Conservation (phyloP, 208 protist species). For the Trypanosomatidae sp. region DNA sequence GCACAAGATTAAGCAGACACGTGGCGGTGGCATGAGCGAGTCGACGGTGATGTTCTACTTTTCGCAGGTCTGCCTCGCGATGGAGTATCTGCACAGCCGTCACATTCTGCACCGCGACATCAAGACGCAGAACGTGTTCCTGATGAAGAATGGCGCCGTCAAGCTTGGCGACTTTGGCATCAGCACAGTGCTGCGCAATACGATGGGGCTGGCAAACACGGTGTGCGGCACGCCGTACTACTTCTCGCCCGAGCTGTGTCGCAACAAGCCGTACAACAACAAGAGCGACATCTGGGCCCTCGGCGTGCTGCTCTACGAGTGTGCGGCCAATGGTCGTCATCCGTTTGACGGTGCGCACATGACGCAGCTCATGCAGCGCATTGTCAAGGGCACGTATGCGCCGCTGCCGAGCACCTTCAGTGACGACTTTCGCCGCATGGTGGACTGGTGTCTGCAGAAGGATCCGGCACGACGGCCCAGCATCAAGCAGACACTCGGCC, state of each 20-base stretch:
- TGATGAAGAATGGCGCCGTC: constrained; percentile 85
- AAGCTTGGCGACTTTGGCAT: constrained; percentile 92
- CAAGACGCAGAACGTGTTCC: constrained; percentile 90
- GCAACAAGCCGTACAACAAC: constrained; percentile 93
- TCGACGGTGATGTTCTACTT: constrained; percentile 82
- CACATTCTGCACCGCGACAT: constrained; percentile 92
- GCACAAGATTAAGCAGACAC: constrained; percentile 46
- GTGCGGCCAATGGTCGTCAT: constrained; percentile 67
- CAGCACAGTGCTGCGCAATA: constrained; percentile 81
- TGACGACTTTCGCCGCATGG: constrained; percentile 69
- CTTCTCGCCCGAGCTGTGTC: constrained; percentile 92
- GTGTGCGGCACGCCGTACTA: constrained; percentile 93
- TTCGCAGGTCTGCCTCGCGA: constrained; percentile 83
- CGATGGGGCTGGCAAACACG: constrained; percentile 87
- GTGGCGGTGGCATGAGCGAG: constrained; percentile 70
- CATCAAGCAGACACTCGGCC: constrained; percentile 61
- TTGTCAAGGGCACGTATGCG: constrained; percentile 71
- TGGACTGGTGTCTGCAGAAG: constrained; percentile 83
- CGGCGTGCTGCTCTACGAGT: constrained; percentile 83
- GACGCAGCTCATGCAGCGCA: constrained; percentile 89
- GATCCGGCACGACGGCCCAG: constrained; percentile 56
- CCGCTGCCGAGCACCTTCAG: constrained; percentile 79
- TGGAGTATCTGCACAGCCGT: constrained; percentile 86
- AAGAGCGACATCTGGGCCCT: constrained; percentile 94
- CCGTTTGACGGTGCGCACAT: constrained; percentile 90